Evolutionary conservation across 2,329 filamentous ascomycete genomes (phyloP).

Genomic region (Eutypella sp.): DNA sequence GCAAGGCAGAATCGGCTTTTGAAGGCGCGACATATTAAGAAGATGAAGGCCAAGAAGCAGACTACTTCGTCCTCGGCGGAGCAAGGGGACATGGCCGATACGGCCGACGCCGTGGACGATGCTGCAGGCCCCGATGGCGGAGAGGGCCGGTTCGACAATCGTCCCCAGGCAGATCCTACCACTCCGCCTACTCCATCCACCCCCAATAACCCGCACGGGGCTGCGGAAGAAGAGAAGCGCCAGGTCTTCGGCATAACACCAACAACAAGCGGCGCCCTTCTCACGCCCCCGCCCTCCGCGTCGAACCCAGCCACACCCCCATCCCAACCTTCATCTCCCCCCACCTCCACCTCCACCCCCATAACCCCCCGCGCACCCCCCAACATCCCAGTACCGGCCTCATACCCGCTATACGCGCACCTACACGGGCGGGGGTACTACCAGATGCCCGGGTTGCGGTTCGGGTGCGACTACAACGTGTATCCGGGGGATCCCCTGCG

Average conservation of each 20-base stretch:
- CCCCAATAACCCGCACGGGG: neutral
- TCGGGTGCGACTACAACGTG: conserved; percentile 89
- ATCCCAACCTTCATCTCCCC: neutral
- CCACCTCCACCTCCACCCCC: neutral
- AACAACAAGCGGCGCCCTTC: conserved; percentile 34
- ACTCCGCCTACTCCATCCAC: neutral
- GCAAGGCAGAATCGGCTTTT: conserved; percentile 35
- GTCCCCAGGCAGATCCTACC: conserved; percentile 5
- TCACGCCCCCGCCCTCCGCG: conserved; percentile 12
- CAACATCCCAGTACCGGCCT: conserved; percentile 35
- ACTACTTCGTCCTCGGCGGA: conserved; percentile 2
- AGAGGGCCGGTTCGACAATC: conserved; percentile 13
- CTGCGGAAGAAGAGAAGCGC: conserved; percentile 6
- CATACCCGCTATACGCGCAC: conserved; percentile 74
- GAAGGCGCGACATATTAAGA: conserved; percentile 15
- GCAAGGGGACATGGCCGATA: conserved; percentile 7
- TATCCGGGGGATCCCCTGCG: conserved; percentile 93
- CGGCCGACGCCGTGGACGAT: conserved; percentile 5
- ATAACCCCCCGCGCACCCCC: conserved; percentile 3
- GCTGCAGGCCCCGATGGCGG: conserved; percentile 8
- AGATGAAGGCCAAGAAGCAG: neutral
- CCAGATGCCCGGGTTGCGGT: conserved; percentile 85
- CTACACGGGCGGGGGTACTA: conserved; percentile 78
- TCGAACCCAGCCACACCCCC: conserved; percentile 1
- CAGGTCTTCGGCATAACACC: conserved; percentile 26